Evolutionary conservation across 768 basidiomycete species (phyloP).

Genomic region (Podaxis sp.): DNA sequence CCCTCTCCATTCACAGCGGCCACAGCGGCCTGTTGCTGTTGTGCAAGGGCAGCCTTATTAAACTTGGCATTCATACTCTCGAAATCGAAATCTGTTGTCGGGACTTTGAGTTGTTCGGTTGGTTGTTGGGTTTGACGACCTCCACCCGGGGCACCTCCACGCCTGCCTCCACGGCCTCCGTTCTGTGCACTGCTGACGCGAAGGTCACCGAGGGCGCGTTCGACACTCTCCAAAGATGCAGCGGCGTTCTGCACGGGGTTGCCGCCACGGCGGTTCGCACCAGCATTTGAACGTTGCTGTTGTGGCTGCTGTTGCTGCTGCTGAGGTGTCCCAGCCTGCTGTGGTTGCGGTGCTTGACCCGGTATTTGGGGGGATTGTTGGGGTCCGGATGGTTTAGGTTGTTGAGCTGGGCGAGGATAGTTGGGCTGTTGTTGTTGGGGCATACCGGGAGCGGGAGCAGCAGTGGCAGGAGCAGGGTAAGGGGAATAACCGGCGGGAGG

Average conservation of each 20-base stretch:
- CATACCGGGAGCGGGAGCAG: conserved; percentile 19
- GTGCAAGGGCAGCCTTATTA: conserved; percentile 59
- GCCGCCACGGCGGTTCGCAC: conserved; percentile 16
- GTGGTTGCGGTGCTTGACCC: conserved; percentile 17
- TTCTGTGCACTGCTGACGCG: conserved; percentile 32
- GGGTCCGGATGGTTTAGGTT: conserved; percentile 21
- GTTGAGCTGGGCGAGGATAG: conserved; percentile 17
- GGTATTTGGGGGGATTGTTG: conserved; percentile 18
- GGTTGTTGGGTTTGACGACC: conserved; percentile 12
- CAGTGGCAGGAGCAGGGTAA: conserved; percentile 6
- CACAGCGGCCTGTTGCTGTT: conserved; percentile 16
- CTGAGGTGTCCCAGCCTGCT: conserved; percentile 8
- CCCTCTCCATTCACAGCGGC: conserved; percentile 16
- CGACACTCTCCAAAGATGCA: conserved; percentile 67
- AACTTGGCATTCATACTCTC: conserved; percentile 72
- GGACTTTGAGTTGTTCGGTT: conserved; percentile 55
- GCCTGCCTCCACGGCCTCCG: conserved; percentile 24
- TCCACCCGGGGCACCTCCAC: conserved; percentile 20
- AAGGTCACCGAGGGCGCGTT: conserved; percentile 49
- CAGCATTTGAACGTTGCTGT: conserved; percentile 9
- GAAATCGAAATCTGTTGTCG: conserved; percentile 81
- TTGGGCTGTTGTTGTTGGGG: conserved; percentile 21
- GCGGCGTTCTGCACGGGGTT: conserved; percentile 68
- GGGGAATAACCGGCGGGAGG: conserved; percentile 19
- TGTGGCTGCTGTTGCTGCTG: conserved; percentile 11